Evolutionary conservation across 495 filamentous ascomycete genomes (phyloP), one percentile per base, ranked within the genome.

Genomic region (Penicillium antarcticum): DNA sequence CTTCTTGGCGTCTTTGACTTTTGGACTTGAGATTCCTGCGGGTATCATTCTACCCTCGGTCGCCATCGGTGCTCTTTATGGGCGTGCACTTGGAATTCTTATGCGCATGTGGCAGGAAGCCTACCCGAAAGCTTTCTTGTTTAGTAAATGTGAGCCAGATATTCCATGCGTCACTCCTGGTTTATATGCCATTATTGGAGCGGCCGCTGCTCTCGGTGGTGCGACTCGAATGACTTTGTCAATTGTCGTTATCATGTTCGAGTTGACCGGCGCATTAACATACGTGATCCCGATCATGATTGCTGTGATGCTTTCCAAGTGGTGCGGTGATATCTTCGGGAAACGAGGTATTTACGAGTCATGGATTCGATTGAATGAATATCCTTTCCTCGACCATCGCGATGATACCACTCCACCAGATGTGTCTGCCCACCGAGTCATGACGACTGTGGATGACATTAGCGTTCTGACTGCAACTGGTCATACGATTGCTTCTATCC

Each of bases 251-350:
- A 97, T 98, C 71, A 97, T 96, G 89, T 98, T 97, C 57, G 94
- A 98, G 71, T 83, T 98, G 23, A 98, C 94, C 0, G 94, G 94
- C 21, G 95, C 94, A 0, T 75, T 98, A 12, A 95, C 92, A 0
- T 97, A 98, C 65, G 94, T 98, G 29, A 84, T 98, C 10, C 94
- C 94, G 16, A 97, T 98, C 64, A 98, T 98, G 94, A 88, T 98
- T 52, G 91, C 95, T n/a, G 94, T 98, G 52, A 96, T 98, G 92
- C 72, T 97, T 18, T 88, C 87, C 52, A 98, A 98, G 70, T 98
- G 94, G 94, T 91, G 96, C 17, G 94, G 94, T 61, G 94, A 98
- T 67, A 94, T 92, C 23, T 95, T 98, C 68, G 89, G 88, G 14
- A 89, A 89, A 42, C 83, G 88, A 14, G 94, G 95, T 24, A 98